These are phyloP conservation scores for Maudiozyma turicensis DNA, from an alignment of 805 yeast genomes.

Conservation along the genomic window DNA sequence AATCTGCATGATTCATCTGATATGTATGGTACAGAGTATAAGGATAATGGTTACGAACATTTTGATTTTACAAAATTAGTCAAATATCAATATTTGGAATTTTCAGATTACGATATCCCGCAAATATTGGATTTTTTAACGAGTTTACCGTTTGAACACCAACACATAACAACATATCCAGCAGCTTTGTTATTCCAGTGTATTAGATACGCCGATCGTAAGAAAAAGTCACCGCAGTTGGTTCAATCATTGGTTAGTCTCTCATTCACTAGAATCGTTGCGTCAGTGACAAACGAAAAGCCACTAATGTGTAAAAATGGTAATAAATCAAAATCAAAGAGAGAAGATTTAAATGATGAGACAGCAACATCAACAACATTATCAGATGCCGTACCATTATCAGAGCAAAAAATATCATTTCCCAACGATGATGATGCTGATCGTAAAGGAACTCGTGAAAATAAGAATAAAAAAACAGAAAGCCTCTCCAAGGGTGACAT, in stretches of 20 bases:
- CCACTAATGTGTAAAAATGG: not conserved
- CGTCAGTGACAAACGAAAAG: constrained; percentile 34
- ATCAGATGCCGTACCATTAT: not conserved
- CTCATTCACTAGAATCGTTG: constrained; percentile 50
- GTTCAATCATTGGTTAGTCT: constrained; percentile 52
- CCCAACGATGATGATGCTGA: not conserved
- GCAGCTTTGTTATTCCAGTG: constrained; percentile 64
- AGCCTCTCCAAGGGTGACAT: constrained; percentile 41
- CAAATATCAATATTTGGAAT: constrained; percentile 52
- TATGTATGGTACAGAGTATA: constrained; percentile 2
- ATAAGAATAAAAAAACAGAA: not conserved
- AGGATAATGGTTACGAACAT: constrained; percentile 1
- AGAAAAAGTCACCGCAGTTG: constrained; percentile 40
- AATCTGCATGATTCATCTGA: constrained; percentile 4
- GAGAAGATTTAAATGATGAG: constrained; percentile 26
- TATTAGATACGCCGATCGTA: constrained; percentile 55
- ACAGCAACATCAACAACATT: constrained; percentile 4
- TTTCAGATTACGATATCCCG: constrained; percentile 58
- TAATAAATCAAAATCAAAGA: not conserved
- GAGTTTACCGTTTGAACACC: constrained; percentile 46
- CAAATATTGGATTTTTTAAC: constrained; percentile 59
- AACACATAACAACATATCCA: constrained; percentile 41
- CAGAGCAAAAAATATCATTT: not conserved
- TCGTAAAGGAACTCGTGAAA: not conserved
- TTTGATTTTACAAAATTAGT: constrained; percentile 50